Conservation (phyloP, 495 filamentous ascomycete species). For the Lindgomyces ingoldianus region DNA sequence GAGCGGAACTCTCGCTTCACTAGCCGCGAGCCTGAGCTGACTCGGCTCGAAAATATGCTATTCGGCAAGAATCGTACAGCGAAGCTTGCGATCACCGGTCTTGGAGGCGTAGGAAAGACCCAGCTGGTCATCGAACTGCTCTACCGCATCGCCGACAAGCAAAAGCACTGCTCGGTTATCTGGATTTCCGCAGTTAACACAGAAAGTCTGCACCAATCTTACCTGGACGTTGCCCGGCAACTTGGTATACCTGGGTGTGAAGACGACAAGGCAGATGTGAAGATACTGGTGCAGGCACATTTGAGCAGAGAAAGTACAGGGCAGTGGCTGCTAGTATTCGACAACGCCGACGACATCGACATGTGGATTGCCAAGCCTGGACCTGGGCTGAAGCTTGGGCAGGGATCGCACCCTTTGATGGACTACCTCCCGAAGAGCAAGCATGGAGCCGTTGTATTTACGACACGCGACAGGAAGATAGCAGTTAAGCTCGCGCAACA, state of each 20-base stretch:
- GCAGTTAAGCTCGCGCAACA: constrained; percentile 7
- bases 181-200: constrained; percentile 28
- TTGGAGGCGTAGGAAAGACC: constrained; percentile 33
- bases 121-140: constrained; percentile 28
- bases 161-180: constrained; percentile 22
- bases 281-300: constrained; percentile 39
- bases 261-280: constrained; percentile 35
- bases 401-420: background rate
- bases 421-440: constrained; percentile 8
- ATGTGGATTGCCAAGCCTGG: background rate
- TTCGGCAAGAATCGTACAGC: background rate
- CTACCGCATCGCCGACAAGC: constrained; percentile 11
- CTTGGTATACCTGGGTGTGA: constrained; percentile 29
- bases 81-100: constrained; percentile 13
- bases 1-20: constrained; percentile 10
- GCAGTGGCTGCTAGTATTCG: constrained; percentile 37
- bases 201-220: constrained; percentile 51
- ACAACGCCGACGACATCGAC: constrained; percentile 36
- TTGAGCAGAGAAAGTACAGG: constrained; percentile 39
- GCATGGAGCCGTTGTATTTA: constrained; percentile 16
- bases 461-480: constrained; percentile 15
- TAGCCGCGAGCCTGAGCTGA: constrained; percentile 6
- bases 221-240: constrained; percentile 43
- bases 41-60: constrained; percentile 5
- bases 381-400: too few species aligned